Evolutionary conservation across 345 rosid genomes (phyloP).

Genomic region (Eucalyptus tenuipes): DNA sequence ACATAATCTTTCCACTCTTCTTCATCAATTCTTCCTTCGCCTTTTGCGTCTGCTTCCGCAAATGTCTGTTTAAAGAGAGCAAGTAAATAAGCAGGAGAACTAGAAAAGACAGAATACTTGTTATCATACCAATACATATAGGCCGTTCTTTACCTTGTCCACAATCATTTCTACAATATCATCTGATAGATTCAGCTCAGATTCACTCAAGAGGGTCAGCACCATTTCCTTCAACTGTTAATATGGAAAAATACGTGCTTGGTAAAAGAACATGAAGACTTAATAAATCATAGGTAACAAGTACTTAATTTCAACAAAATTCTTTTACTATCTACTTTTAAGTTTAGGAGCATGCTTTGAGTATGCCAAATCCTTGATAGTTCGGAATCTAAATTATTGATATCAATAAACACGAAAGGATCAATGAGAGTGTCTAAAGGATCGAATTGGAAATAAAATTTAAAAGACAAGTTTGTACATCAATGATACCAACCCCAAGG

Average conservation of each 20-base stretch:
- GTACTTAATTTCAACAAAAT: not conserved
- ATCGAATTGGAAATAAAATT: not conserved
- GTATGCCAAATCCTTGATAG: not conserved
- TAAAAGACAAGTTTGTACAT: not conserved
- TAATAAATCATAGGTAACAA: not conserved
- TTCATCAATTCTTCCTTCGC: constrained; percentile 15
- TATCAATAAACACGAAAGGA: not conserved
- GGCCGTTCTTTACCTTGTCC: constrained; percentile 1
- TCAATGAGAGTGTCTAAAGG: not conserved
- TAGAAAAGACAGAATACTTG: not conserved
- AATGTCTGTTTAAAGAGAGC: constrained; percentile 7
- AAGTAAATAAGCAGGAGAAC: not conserved
- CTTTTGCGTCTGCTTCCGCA: constrained; percentile 6
- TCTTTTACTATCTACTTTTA: not conserved
- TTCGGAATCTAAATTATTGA: not conserved
- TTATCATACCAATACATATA: not conserved
- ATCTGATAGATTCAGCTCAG: constrained; percentile 30
- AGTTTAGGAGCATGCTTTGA: not conserved
- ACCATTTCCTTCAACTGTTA: constrained; percentile 24
- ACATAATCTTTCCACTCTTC: constrained; percentile 18
- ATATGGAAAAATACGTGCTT: not conserved
- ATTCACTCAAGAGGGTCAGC: constrained; percentile 25
- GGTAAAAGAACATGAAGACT: not conserved
- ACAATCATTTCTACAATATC: constrained; percentile 12
- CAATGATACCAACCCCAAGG: not conserved